These are phyloP conservation scores for Dysphania ambrosioides DNA, from an alignment of 148 eudicot genomes.

Conservation along the genomic window DNA sequence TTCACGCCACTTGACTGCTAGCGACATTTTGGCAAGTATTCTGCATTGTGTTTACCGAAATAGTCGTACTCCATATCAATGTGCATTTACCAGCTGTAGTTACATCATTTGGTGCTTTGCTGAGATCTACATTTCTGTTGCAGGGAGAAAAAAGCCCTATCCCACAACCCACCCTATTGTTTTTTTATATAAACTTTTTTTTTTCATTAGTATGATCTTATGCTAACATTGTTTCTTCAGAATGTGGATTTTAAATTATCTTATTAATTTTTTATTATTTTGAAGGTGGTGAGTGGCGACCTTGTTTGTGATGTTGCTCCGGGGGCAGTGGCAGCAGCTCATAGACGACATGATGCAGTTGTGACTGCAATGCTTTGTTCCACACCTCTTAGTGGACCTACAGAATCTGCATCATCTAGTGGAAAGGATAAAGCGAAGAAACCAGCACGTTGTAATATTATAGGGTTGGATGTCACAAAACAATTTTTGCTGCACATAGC, in stretches of 20 bases:
- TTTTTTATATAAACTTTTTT: not conserved
- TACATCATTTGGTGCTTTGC: not conserved
- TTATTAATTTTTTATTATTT: constrained; percentile 12
- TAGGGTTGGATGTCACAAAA: constrained; percentile 79
- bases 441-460: constrained; percentile 65
- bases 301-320: constrained; percentile 91
- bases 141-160: not conserved
- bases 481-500: constrained; percentile 85
- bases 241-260: not conserved
- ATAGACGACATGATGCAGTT: constrained; percentile 93
- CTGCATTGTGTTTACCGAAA: not conserved
- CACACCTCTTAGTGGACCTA: constrained; percentile 78
- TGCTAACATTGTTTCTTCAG: not conserved
- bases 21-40: constrained; percentile 70
- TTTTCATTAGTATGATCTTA: not conserved
- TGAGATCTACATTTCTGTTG: not conserved
- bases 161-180: not conserved
- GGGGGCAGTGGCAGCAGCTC: constrained; percentile 94
- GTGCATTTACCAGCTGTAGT: not conserved
- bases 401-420: constrained; percentile 73
- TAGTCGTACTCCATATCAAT: not conserved
- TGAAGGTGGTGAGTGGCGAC: constrained; percentile 95
- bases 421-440: constrained; percentile 94
- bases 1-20: constrained; percentile 73
- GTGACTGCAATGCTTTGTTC: constrained; percentile 90